These are phyloP conservation scores for Magnaporthiopsis rhizophila DNA, from an alignment of 2,329 filamentous ascomycete genomes.

Conservation along the genomic window DNA sequence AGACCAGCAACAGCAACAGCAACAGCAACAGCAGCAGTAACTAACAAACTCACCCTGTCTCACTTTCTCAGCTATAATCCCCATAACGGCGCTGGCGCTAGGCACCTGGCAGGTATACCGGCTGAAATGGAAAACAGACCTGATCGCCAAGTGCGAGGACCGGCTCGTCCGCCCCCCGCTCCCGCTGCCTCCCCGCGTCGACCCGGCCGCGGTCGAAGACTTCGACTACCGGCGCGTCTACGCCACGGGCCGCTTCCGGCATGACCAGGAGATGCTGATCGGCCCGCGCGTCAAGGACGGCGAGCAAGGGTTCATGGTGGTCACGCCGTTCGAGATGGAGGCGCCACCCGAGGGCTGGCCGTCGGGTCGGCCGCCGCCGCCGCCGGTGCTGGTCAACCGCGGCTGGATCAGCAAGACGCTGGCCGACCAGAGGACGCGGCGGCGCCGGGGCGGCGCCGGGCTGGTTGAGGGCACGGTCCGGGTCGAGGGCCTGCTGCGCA, in stretches of 20 bases:
- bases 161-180: constrained; percentile 78
- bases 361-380: constrained; percentile 22
- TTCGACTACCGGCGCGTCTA: constrained; percentile 88
- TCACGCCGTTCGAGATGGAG: constrained; percentile 71
- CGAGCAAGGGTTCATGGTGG: constrained; percentile 80
- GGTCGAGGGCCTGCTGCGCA: constrained; percentile 75
- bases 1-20: too few relatives aligned
- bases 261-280: constrained; percentile 94
- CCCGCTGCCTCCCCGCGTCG: constrained; percentile 74
- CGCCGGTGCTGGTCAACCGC: constrained; percentile 77
- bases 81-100: constrained; percentile 79
- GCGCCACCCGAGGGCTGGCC: constrained; percentile 29
- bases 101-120: constrained; percentile 95
- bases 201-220: constrained; percentile 71
- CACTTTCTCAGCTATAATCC: constrained; percentile 59
- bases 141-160: constrained; percentile 88
- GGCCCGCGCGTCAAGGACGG: constrained; percentile 86
- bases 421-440: constrained; percentile 47
- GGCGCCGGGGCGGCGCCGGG: constrained; percentile 51
- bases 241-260: constrained; percentile 64
- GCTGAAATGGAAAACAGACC: constrained; percentile 85
- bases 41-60: not conserved
- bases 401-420: constrained; percentile 85
- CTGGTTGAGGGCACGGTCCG: constrained; percentile 64
- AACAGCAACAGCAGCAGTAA: not conserved